phyloP scores from a whole-genome alignment of 2,329 filamentous ascomycete species.

The Hypoxylon sp. region DNA sequence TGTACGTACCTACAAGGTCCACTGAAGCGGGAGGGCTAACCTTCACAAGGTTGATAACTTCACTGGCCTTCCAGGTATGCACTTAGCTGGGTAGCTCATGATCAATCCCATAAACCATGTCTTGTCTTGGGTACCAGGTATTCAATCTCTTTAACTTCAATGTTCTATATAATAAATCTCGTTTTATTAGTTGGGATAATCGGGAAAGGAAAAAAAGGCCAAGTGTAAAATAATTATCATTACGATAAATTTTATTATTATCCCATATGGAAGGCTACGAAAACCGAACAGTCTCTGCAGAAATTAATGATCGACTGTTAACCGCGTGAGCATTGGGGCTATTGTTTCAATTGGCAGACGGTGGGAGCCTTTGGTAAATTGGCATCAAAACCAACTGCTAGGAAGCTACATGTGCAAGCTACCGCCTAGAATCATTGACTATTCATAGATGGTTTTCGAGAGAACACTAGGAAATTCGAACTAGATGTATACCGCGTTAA shows the following conservation, averaged over 20 bases:
- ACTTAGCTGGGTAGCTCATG: constrained; percentile 2
- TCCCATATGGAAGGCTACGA: background rate
- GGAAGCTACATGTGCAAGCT: constrained; percentile 3
- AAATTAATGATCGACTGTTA: constrained; percentile 11
- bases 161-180: background rate
- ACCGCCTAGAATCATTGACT: constrained; percentile 3
- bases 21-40: constrained; percentile 43
- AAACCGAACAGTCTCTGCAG: background rate
- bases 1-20: constrained; percentile 26
- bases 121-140: background rate
- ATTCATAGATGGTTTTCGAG: constrained; percentile 2
- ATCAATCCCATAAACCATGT: background rate
- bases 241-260: constrained; percentile 4
- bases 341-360: constrained; percentile 13
- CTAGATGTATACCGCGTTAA: constrained; percentile 35
- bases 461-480: constrained; percentile 9
- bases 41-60: constrained; percentile 10
- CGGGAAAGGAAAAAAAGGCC: background rate
- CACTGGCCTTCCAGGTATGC: constrained; percentile 1
- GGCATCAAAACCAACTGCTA: constrained; percentile 15
- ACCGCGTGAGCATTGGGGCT: constrained; percentile 7
- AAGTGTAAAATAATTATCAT: background rate
- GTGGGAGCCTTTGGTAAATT: constrained; percentile 17
- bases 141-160: constrained; percentile 16
- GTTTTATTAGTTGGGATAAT: background rate